Evolutionary conservation across 2,329 filamentous ascomycete species (phyloP), one percentile per base, ranked within the genome.

Genomic region (Hyphodiscus sp.): DNA sequence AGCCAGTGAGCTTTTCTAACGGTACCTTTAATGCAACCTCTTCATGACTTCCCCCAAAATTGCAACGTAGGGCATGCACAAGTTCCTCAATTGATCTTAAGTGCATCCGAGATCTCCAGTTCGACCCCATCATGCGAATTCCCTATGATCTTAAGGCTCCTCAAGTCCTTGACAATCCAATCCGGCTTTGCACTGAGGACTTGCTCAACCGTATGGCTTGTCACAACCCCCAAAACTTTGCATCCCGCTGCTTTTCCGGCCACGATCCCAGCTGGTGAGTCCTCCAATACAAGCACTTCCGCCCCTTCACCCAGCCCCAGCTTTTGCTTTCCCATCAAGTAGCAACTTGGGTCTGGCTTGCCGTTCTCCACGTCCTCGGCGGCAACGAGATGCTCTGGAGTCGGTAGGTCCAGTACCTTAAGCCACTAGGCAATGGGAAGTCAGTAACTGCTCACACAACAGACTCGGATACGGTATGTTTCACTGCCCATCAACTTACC

Each of bases 271-370:
- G 83, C 82, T 7, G 85, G 85, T 45, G 83, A 82, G 69, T 89
- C 85, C 68, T 89, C 86, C 29, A 89, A 67, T 41, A 89, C 85
- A 50, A 88, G 67, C 46, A 86, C 61, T 7, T 65, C 70, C 20
- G 47, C 58, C 1, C 49, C 56, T 11, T 49, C 47, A 19, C 51
- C 53, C 19, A 83, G 69, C 0, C 76, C 76, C 16, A 91, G 76
- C 58, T 78, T 78, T 61, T 80, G 74, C 46, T 82, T 80, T 16
- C 87, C 88, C 49, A 91, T 75, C 49, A 76, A 69, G 69, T 91
- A 92, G 73, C 87, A 89, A 15, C 78, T 71, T 23, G 88, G 88
- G 69, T 91, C 84, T 0, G 88, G 88, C 74, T 92, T 92, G 56
- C 88, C 88, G 61, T 83, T 76, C 59, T 76, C 71, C 29, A 92